phyloP scores from a whole-genome alignment of 2,329 filamentous ascomycete species.

The Alternaria gaisen region DNA sequence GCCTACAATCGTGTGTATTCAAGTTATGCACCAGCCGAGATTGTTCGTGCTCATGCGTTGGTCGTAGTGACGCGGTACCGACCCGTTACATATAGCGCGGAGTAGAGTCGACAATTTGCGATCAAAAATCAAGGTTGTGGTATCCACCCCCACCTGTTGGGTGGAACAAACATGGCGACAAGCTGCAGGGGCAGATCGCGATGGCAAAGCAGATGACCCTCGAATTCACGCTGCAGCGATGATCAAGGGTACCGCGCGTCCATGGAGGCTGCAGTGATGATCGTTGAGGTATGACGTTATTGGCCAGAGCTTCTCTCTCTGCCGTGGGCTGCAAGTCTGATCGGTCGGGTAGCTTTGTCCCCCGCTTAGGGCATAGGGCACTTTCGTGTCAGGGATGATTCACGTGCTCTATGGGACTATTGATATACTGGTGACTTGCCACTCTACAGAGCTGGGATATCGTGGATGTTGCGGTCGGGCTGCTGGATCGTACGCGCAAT shows the following conservation, averaged over 20 bases:
- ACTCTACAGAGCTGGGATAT: not conserved
- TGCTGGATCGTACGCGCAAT: not conserved
- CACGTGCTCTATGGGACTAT: not conserved
- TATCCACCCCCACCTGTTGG: slow-evolving; percentile 13
- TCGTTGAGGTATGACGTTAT: slow-evolving; percentile 11
- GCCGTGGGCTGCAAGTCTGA: not conserved
- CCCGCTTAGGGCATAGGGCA: not conserved
- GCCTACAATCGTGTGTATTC: not conserved
- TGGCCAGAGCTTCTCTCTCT: slow-evolving; percentile 16
- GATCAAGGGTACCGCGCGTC: slow-evolving; percentile 11
- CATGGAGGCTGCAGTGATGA: slow-evolving; percentile 4
- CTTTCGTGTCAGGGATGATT: not conserved
- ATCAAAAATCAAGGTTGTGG: slow-evolving; percentile 6
- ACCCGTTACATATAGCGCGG: slow-evolving; percentile 1
- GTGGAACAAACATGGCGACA: not conserved
- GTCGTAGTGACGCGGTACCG: not conserved
- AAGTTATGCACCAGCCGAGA: not conserved
- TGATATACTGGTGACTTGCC: not conserved
- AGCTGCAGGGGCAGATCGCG: slow-evolving; percentile 5
- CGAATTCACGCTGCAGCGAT: slow-evolving; percentile 11
- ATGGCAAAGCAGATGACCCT: slow-evolving; percentile 8
- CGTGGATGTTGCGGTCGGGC: not conserved
- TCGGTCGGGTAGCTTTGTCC: slow-evolving; percentile 2
- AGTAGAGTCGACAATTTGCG: not conserved
- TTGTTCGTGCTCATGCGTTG: not conserved